Evolutionary conservation across 2,329 filamentous ascomycete genomes (phyloP).

Genomic region (Proliferodiscus dingleyae): DNA sequence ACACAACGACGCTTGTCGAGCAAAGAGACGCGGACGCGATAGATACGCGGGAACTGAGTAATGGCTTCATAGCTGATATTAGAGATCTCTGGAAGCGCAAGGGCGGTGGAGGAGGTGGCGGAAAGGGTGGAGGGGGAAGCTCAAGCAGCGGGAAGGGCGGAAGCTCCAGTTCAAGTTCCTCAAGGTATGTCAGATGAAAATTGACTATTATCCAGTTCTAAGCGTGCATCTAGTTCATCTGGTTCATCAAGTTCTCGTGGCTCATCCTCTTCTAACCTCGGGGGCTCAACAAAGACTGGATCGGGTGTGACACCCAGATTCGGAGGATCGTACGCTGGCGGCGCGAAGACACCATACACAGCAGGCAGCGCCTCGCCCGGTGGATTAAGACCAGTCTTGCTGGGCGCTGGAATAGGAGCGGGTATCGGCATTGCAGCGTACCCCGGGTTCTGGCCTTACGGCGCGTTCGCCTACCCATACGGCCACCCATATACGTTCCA

Average conservation of each 20-base stretch:
- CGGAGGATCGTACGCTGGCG: conserved; percentile 63
- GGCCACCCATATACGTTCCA: conserved; percentile 50
- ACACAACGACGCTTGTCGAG: conserved; percentile 4
- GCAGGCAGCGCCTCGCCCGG: conserved; percentile 46
- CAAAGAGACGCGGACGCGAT: background rate
- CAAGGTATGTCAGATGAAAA: background rate
- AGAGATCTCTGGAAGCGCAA: conserved; percentile 54
- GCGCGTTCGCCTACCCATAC: conserved; percentile 58
- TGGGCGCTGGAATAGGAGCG: conserved; percentile 34
- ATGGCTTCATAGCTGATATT: conserved; percentile 6
- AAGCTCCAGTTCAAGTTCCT: conserved; percentile 10
- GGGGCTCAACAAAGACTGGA: conserved; percentile 52
- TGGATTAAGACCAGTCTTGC: conserved; percentile 48
- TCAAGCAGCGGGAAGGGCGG: conserved; percentile 27
- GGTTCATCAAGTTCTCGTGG: conserved; percentile 24
- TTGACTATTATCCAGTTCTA: no score
- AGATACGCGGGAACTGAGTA: conserved; percentile 1
- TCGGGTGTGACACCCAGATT: conserved; percentile 53
- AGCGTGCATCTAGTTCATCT: no score
- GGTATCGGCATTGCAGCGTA: conserved; percentile 33
- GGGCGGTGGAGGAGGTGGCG: conserved; percentile 53
- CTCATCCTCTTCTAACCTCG: conserved; percentile 31
- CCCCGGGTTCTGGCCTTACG: conserved; percentile 59
- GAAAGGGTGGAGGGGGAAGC: conserved; percentile 36
- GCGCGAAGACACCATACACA: conserved; percentile 55